Base-by-base conservation (phyloP, 139 green algal genomes). In the Monoraphidium neglectum region DNA sequence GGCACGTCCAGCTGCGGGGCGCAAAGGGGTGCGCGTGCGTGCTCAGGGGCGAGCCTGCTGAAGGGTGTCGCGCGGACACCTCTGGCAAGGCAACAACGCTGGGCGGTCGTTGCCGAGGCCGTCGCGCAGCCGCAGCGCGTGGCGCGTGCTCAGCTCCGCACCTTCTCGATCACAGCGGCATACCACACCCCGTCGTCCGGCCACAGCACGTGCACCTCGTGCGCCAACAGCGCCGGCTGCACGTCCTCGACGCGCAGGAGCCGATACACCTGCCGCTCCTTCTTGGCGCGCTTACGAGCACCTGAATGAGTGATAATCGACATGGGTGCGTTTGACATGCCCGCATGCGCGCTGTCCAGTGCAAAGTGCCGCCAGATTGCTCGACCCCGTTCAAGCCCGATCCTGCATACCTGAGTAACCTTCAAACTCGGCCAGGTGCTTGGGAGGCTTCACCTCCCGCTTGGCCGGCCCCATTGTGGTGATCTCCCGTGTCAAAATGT, bases 121-220 rank as follows among this genome's bases (percentile, higher is more conserved):
- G 12, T 51, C 8, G 8, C 8, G 43, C 43, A 21, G 43, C 8
- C 43, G 12, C 12, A 12, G 43, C 6, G 15, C 6, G 28, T 8
- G 57, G 57, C 10, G n/a, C 6, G 12, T 10, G n/a, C 57, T 5
- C 10, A 8, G 10, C 10, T 10, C 10, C 57, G 28, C 57, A 33
- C 28, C 57, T 65, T 65, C 13, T 35, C 57, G 57, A 35, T 35
- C 10, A 33, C 57, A 15, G 57, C 82, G 15, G 62, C 32, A 59
- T 90, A 90, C 85, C 85, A 90, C 8, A 66, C 35, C n/a, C 67
- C 56, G 62, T 90, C 70, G 1, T 82, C 77, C 0, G 85, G 85
- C 85, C 85, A 90, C 16, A 86, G 82, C 2, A 86, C 60, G 65
- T 86, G 63, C 4, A 81, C 67, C 4, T 36, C 43, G 2, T 65